phyloP scores from a whole-genome alignment of 1,284 basidiomycete species.

The Schizopora paradoxa region DNA sequence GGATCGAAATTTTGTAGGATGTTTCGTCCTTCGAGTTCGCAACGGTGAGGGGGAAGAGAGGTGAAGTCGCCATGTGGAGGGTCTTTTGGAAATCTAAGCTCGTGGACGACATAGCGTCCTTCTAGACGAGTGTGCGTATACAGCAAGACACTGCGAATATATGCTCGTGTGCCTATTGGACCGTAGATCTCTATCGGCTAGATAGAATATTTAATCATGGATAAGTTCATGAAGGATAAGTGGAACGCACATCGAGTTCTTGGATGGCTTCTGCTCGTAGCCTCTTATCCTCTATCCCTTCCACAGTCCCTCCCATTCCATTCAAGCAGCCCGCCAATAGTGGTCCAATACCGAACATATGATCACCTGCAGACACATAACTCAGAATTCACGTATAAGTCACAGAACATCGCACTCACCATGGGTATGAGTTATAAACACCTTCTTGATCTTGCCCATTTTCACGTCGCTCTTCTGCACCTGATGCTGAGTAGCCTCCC shows the following conservation, averaged over 20 bases:
- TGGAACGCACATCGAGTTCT: slow-evolving; percentile 19
- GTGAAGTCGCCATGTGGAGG: slow-evolving; percentile 44
- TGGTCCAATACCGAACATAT: slow-evolving; percentile 78
- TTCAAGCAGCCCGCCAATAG: slow-evolving; percentile 65
- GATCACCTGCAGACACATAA: slow-evolving; percentile 55
- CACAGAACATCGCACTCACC: slow-evolving; percentile 39
- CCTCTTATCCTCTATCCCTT: slow-evolving; percentile 58
- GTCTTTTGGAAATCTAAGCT: slow-evolving; percentile 64
- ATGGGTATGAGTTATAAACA: slow-evolving; percentile 92
- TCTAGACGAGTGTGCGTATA: slow-evolving; percentile 71
- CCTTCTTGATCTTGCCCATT: slow-evolving; percentile 76
- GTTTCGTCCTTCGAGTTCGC: slow-evolving; percentile 69
- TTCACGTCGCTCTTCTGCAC: slow-evolving; percentile 68
- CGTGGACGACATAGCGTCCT: slow-evolving; percentile 83
- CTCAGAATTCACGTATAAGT: slow-evolving; percentile 12
- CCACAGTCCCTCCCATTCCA: slow-evolving; percentile 61
- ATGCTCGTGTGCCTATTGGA: slow-evolving; percentile 78
- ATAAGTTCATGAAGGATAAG: not conserved
- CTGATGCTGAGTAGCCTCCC: slow-evolving; percentile 84
- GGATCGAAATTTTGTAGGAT: slow-evolving; percentile 37
- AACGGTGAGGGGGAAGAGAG: slow-evolving; percentile 40
- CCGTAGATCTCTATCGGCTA: slow-evolving; percentile 84
- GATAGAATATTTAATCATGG: slow-evolving; percentile 23
- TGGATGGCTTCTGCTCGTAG: slow-evolving; percentile 20
- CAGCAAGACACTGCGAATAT: slow-evolving; percentile 68